Evolutionary conservation across 345 rosid genomes (phyloP), one percentile per base, ranked within the genome.

Genomic region (Hibiscus tridactylites): DNA sequence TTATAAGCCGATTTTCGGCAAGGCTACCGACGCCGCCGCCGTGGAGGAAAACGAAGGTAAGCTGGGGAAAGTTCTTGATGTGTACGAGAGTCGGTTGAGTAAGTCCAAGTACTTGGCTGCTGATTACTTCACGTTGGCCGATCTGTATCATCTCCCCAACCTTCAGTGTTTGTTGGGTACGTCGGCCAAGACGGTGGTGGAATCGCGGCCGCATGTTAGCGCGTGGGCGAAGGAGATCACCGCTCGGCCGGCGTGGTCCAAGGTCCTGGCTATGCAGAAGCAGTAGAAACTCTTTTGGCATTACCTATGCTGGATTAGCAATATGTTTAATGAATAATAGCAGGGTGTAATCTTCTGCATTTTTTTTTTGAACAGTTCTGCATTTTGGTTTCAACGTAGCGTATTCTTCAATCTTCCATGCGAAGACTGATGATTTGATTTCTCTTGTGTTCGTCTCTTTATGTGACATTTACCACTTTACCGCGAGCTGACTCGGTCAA

Each of bases 121-220:
- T 33, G 87, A 86, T 46, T 44, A 77, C 79, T 92, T 85, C 77
- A 84, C 90, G 72, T 75, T 90, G 73, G 90, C 87, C 0, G 96
- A 92, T 80, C 77, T 92, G 72, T 90, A 92, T 81, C 96, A 92
- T 78, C 74, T 90, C 49, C 96, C 98, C 0, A 77, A 11, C 74
- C 31, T 85, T 5, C 79, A 64, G 3, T 63, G 39, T 53, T 61
- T 90, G 80, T 57, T 84, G 76, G 71, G 21, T 61, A 89, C 88
- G 2, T 86, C 69, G 9, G 47, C 72, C 56, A 83, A 82, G 75
- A 83, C 81, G 79, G 73, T 82, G 71, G 76, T 84, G 46, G 83
- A 79, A n/a, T 70, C 78, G 16, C 86, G 83, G 65, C 87, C 88
- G 13, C 85, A 54, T 53, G 89, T 85, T 37, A 56, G 67, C 47